These are phyloP conservation scores for Xylaria sp. DNA, from an alignment of 2,329 filamentous ascomycete genomes.

Conservation along the genomic window DNA sequence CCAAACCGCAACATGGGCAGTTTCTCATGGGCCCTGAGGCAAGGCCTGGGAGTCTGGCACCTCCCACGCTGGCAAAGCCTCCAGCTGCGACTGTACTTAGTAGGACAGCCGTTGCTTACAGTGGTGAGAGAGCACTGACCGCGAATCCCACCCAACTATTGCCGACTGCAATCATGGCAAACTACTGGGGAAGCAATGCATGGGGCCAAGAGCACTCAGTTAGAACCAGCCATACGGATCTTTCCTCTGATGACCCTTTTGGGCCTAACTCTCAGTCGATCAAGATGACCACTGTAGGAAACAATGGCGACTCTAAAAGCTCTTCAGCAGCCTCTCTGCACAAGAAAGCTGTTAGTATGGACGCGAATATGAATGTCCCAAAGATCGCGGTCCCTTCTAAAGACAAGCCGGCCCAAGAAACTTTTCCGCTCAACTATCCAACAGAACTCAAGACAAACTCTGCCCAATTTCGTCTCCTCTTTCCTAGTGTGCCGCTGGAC, in stretches of 20 bases:
- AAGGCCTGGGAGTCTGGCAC: conserved; percentile 75
- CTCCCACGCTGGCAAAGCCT: conserved; percentile 82
- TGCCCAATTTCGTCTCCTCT: conserved; percentile 90
- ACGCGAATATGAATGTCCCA: conserved; percentile 48
- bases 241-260: conserved; percentile 51
- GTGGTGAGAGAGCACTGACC: conserved; percentile 76
- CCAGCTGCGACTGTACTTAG: conserved; percentile 88
- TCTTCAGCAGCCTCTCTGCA: conserved; percentile 47
- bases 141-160: conserved; percentile 75
- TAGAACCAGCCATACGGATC: conserved; percentile 39
- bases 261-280: conserved; percentile 51
- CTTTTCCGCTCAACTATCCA: conserved; percentile 81
- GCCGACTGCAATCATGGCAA: conserved; percentile 88
- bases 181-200: conserved; percentile 90
- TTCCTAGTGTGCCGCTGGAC: conserved; percentile 78
- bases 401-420: conserved; percentile 57
- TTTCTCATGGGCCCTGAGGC: conserved; percentile 56
- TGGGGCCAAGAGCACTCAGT: conserved; percentile 62
- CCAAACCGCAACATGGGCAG: conserved; percentile 50
- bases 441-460: conserved; percentile 85
- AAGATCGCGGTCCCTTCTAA: conserved; percentile 44
- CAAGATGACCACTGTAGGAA: conserved; percentile 46
- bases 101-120: conserved; percentile 83
- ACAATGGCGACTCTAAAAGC: conserved; percentile 43
- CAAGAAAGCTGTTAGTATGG: conserved; percentile 58